Evolutionary conservation across 2,329 filamentous ascomycete genomes (phyloP), one percentile per base, ranked within the genome.

Genomic region (Herpotrichia juniperi): DNA sequence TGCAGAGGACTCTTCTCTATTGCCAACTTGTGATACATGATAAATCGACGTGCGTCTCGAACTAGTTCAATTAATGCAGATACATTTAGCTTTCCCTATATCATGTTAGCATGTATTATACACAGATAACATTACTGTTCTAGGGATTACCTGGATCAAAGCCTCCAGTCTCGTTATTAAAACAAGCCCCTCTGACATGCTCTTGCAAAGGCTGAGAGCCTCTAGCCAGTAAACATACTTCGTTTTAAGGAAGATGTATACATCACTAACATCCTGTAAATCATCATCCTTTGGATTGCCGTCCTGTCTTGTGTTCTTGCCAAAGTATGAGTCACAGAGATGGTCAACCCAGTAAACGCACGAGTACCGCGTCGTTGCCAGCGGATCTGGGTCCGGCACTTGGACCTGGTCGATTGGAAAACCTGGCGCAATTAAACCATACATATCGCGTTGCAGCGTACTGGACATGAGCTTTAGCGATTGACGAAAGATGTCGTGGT

Each of bases 261-360:
- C 31, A 25, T 28, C 16, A 42, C 25, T 44, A n/a, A n/a, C n/a
- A 42, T 50, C 32, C 17, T 53, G 50, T 9, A 54, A 39, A 26
- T 25, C 16, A 40, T 7, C 28, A 7, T 11, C 16, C 16, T 42
- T 48, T 21, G 24, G 45, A 14, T 30, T n/a, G 43, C 26, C 30
- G 19, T 21, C 42, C 32, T 14, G 32, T 11, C 1, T 48, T 48
- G 16, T 10, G 51, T 26, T 57, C 60, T 46, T 49, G 63, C 22
- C 73, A 50, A 54, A 73, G 69, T 39, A 66, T 56, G 28, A 63
- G 50, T 71, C 71, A 74, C n/a, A 48, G 66, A 69, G 35, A 72
- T 46, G 47, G n/a, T n/a, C n/a, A n/a, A n/a, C n/a, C n/a, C n/a
- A n/a, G n/a, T n/a, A n/a, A n/a, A n/a, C n/a, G n/a, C 65, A 72